Base-by-base conservation (phyloP, 495 filamentous ascomycete genomes). In the Beverwykella pulmonaria region DNA sequence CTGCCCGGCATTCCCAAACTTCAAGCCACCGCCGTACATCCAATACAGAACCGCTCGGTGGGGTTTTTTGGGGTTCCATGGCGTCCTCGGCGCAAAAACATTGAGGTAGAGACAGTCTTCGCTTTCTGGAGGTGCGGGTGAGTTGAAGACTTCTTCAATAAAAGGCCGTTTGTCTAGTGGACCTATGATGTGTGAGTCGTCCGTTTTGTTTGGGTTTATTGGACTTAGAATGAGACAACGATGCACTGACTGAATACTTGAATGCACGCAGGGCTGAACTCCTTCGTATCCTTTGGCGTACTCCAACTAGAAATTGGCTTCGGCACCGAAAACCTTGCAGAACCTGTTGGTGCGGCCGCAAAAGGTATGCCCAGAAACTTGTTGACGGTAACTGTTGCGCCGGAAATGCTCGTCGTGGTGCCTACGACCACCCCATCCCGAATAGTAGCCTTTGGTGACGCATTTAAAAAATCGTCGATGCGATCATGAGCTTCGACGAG, bases 51-150 rank as follows among this genome's bases (percentile, higher is more conserved):
- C 69, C 12, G 69, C 55, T 19, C n/a, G 59, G 85, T 5, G 82
- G 74, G 20, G 76, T 74, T 0, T 78, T 58, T 34, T 73, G 77
- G 25, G 81, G 84, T 22, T 83, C 70, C 57, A 48, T 50, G 10
- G 22, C 27, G 39, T 65, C 44, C 47, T 52, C 5, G 75, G 76
- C 3, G 71, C 73, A 32, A 70, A 79, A 29, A 79, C 71, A 53
- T 79, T 79, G 29, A 79, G 54, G 58, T 76, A 79, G 14, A 77
- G 59, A 64, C 77, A 79, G 57, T 79, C 77, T 55, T 78, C 76
- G 55, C 75, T 79, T 61, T 79, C 77, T 20, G 69, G 66, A 0
- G 65, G 61, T 3, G 67, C 29, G 1, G 74, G 70, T 23, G 56
- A 70, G 52, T 75, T 75, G 73, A 75, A 79, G 6, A 77, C 67